Base-by-base conservation (phyloP, 108 stramenopile species). In the Nannochloropsis gaditana region DNA sequence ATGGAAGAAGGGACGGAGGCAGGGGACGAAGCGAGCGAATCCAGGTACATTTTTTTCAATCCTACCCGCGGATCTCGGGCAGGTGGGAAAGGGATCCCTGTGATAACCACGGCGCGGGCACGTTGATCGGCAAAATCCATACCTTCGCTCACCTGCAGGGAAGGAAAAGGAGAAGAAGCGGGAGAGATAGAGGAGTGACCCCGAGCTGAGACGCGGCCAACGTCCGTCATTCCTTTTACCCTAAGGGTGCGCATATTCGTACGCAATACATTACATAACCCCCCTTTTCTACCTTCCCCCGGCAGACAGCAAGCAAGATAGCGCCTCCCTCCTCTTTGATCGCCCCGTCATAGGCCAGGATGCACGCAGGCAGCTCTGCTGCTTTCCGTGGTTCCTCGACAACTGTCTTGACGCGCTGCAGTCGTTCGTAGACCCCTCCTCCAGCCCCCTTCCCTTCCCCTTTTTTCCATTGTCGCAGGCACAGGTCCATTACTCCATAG, bases 21-120 rank as follows among this genome's bases (percentile, higher is more conserved):
- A 4, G 59, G 84, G 21, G 88, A 84, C 31, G 84, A 43, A 21
- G 45, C 42, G 5, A 92, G 92, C 41, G 93, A 89, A 84, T 97
- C 96, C 17, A 99, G 92, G 87, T 94, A 98, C 85, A 95, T 93
- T 21, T 94, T 93, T 87, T 98, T 99, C 84, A 96, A 89, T 84
- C 93, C 93, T 9, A 99, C 96, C 88, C 95, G 94, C 5, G 97
- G 95, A 92, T 99, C 98, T 83, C 93, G 89, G 11, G 93, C 91
- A 5, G 98, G 97, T 9, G 97, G 94, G 90, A 96, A 98, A 21
- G 99, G 99, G 15, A 99, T 85, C 41, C 99, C 99, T 11, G 98
- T 98, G 41, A 99, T 93, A 43, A 99, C 89, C n/a, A 98, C 98
- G 10, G 94, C 92, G 41, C 98, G 94, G 44, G 96, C 97, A 91